phyloP scores from a whole-genome alignment of 2,329 filamentous ascomycete species.

The Arthrobotrys musiformis region DNA sequence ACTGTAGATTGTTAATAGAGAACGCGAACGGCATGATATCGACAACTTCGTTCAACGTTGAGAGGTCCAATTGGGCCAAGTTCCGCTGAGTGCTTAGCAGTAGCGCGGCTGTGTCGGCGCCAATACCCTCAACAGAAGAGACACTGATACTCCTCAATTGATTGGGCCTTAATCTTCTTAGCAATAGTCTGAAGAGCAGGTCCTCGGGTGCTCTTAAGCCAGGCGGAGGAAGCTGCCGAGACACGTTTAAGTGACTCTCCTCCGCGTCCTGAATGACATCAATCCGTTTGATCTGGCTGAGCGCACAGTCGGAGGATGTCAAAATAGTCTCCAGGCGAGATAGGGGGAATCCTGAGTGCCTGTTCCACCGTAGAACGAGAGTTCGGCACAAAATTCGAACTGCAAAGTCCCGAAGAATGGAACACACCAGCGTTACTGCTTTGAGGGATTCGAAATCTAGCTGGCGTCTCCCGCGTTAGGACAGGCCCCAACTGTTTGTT shows the following conservation, averaged over 20 bases:
- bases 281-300: conserved; percentile 14
- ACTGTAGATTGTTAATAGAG: conserved; percentile 9
- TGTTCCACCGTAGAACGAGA: conserved; percentile 24
- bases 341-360: background rate
- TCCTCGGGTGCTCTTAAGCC: conserved; percentile 16
- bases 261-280: conserved; percentile 22
- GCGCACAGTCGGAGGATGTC: conserved; percentile 11
- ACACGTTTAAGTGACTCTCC: background rate
- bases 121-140: conserved; percentile 2
- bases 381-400: conserved; percentile 12
- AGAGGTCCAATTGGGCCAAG: conserved; percentile 19
- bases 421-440: conserved; percentile 15
- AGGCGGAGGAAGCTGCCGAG: background rate
- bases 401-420: conserved; percentile 10
- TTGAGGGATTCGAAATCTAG: conserved; percentile 2
- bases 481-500: background rate
- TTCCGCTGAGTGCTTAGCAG: conserved; percentile 13
- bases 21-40: conserved; percentile 9
- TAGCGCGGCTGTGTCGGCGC: conserved; percentile 15
- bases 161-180: background rate
- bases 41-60: background rate
- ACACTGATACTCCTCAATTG: conserved; percentile 23
- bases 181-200: conserved; percentile 3
- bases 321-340: conserved; percentile 9
- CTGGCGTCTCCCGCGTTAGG: background rate